Percentiles rank a stretch among this genome's conserved stretches.
Evolutionary conservation across 2,329 filamentous ascomycete genomes (phyloP).

Genomic region (Raffaelea albimanens): DNA sequence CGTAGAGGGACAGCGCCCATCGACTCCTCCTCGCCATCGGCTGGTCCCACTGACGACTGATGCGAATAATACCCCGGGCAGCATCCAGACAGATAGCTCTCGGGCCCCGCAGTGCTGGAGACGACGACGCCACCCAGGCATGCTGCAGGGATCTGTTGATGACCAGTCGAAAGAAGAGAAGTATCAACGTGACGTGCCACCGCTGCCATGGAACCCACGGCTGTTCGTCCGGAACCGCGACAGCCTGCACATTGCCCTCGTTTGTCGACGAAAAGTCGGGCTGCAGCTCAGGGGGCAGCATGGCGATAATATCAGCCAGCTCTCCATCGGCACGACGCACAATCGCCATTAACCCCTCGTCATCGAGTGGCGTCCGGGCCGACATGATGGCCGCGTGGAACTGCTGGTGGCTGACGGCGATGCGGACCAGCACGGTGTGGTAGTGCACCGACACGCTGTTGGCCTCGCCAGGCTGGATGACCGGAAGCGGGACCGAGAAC

Average conservation of each 20-base stretch:
- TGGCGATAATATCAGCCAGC: neutral
- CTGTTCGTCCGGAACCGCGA: no score
- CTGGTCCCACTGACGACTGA: conserved; percentile 2
- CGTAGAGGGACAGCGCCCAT: no score
- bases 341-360: neutral
- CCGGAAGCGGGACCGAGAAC: neutral
- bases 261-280: no score
- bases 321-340: neutral
- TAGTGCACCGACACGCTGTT: neutral
- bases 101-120: neutral
- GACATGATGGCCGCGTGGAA: neutral
- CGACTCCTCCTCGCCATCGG: neutral
- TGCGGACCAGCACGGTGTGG: neutral
- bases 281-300: neutral
- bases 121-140: neutral
- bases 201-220: no score
- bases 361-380: neutral
- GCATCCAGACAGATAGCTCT: neutral
- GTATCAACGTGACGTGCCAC: no score
- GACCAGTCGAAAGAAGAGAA: no score
- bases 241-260: no score
- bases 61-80: neutral
- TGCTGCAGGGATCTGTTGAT: neutral
- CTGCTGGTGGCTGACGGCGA: neutral
- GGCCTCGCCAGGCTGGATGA: neutral